Evolutionary conservation across 192 early-diverging fungal genomes (phyloP), one percentile per base, ranked within the genome.

Genomic region (Glomus cerebriforme): DNA sequence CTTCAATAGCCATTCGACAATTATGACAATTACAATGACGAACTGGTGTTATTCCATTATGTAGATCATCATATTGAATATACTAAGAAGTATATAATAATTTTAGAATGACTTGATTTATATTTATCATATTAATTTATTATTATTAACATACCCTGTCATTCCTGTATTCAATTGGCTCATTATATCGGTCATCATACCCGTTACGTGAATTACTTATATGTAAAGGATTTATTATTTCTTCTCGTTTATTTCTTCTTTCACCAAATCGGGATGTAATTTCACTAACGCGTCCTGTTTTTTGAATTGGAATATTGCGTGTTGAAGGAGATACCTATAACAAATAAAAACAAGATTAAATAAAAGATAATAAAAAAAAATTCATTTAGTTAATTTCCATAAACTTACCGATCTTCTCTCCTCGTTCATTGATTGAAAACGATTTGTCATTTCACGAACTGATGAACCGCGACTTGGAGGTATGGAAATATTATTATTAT

Each of bases 181-280:
- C 17, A 54, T 54, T 54, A 5, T 54, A 54, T 1, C 49, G 15
- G 15, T 54, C 49, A n/a, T 54, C 49, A 43, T 43, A 43, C 6
- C 49, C 49, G 4, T 22, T 22, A 54, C 49, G 49, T n/a, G 49
- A 5, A 54, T 54, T 54, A 39, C 9, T 39, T 39, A 39, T 39
- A 39, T 39, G 37, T 10, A 43, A 10, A 27, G 22, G 3, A 64
- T 64, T 64, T 64, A 17, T 29, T 34, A 34, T 34, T 19, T 34
- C 65, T 1, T 67, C 8, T 26, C 32, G 65, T 67, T 19, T 9
- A 27, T 64, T 3, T 32, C 31, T 67, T 37, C 65, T 29, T 31
- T 32, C 65, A 19, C 65, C 65, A 67, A 67, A 67, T 34, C 65
- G 26, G 19, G 65, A 35, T 34, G 65, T 67, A 6, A 67, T 19